These are phyloP conservation scores for Diphasiastrum complanatum DNA, from an alignment of 83 land plant genomes.

Conservation along the genomic window DNA sequence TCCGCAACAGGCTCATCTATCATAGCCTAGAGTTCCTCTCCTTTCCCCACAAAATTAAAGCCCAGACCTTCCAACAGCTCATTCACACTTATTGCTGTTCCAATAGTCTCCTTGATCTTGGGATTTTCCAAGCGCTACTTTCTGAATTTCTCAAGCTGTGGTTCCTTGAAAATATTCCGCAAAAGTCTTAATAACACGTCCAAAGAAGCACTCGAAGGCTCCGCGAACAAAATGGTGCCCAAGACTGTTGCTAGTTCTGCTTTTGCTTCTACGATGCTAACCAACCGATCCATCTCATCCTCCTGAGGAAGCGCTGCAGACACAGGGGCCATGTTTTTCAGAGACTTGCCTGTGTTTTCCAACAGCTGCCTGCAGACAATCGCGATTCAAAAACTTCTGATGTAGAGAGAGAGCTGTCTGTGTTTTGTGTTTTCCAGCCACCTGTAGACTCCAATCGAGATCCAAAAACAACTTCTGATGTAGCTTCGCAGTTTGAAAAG, in stretches of 20 bases:
- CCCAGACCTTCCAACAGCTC: constrained; percentile 67
- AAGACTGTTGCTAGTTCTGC: constrained; percentile 27
- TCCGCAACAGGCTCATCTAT: constrained; percentile 58
- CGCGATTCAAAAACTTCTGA: no score
- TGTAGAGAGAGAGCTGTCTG: no score
- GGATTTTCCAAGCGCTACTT: constrained; percentile 63
- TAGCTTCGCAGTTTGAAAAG: no score
- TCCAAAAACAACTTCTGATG: no score
- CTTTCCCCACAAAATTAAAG: constrained; percentile 49
- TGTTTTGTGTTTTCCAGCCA: no score
- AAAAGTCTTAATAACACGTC: constrained; percentile 54
- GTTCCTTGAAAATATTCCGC: constrained; percentile 58
- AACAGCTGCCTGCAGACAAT: no score
- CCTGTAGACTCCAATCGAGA: no score
- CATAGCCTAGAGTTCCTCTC: constrained; percentile 57
- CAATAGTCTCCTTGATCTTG: constrained; percentile 59
- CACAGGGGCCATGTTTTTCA: no score
- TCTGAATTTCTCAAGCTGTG: constrained; percentile 57
- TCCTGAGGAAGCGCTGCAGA: neutral
- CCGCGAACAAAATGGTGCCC: constrained; percentile 46
- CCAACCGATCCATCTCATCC: neutral
- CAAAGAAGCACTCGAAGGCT: constrained; percentile 44
- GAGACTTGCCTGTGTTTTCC: no score
- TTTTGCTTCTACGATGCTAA: neutral
- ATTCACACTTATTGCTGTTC: constrained; percentile 36